Percentiles rank a stretch among this genome's conserved stretches.
Conservation (phyloP, 2,329 filamentous ascomycete genomes). For the Fusarium sp. region DNA sequence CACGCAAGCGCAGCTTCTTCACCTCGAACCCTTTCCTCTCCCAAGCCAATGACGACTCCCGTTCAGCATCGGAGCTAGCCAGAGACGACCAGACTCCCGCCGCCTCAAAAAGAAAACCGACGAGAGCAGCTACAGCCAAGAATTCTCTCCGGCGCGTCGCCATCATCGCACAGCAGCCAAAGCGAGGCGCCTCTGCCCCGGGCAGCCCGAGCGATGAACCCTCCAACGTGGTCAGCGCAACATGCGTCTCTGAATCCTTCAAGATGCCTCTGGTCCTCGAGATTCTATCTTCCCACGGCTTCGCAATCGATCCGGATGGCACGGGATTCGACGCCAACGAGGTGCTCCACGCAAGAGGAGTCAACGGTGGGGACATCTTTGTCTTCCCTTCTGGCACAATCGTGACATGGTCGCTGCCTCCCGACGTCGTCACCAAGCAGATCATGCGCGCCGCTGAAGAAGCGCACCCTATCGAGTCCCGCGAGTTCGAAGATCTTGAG, state of each 20-base stretch:
- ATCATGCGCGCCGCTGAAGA: constrained; percentile 78
- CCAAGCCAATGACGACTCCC: constrained; percentile 48
- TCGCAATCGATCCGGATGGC: constrained; percentile 67
- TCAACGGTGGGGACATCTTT: constrained; percentile 83
- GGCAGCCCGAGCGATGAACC: constrained; percentile 47
- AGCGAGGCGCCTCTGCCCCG: constrained; percentile 43
- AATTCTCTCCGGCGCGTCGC: constrained; percentile 85
- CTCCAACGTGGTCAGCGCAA: constrained; percentile 61
- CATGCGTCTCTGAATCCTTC: constrained; percentile 69
- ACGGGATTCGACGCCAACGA: constrained; percentile 68
- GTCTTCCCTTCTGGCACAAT: constrained; percentile 95
- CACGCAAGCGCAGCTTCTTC: constrained; percentile 69
- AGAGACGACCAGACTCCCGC: constrained; percentile 33
- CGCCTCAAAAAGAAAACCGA: constrained; percentile 56
- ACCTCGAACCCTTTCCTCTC: constrained; percentile 68
- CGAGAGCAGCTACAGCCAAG: constrained; percentile 61
- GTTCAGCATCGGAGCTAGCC: constrained; percentile 29
- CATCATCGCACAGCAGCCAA: constrained; percentile 77
- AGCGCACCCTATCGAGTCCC: constrained; percentile 69
- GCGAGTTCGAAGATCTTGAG: constrained; percentile 90
- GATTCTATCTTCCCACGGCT: constrained; percentile 65
- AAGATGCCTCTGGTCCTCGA: constrained; percentile 67
- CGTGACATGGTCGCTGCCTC: constrained; percentile 87
- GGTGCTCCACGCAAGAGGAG: constrained; percentile 67
- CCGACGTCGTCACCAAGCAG: constrained; percentile 75